A percentile compares a stretch with the other conserved stretches of the same genome.
These are phyloP conservation scores for Epichloe baconii DNA, from an alignment of 2,329 filamentous ascomycete species.

Conservation along the genomic window DNA sequence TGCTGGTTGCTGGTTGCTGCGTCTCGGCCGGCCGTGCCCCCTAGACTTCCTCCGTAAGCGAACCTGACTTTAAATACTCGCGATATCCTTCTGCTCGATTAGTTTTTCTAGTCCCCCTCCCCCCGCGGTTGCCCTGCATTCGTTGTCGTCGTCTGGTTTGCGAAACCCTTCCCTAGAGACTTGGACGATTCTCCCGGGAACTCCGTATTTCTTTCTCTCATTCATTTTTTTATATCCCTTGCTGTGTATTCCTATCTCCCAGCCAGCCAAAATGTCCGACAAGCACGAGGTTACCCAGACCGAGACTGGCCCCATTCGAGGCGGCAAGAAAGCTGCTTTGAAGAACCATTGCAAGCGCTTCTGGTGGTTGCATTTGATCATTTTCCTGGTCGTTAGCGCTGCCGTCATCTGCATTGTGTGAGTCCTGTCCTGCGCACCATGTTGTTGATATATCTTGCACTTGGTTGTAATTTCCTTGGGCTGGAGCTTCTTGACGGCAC, in stretches of 20 bases:
- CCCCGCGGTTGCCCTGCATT: background rate
- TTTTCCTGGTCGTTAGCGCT: slow-evolving; percentile 34
- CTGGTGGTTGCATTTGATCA: slow-evolving; percentile 49
- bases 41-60: background rate
- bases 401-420: slow-evolving; percentile 47
- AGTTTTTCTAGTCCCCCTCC: background rate
- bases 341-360: slow-evolving; percentile 38
- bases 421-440: slow-evolving; percentile 19
- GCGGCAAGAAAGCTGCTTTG: slow-evolving; percentile 25
- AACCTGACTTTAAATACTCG: slow-evolving; percentile 5
- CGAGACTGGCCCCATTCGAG: slow-evolving; percentile 18
- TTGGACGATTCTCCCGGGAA: background rate
- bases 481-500: background rate
- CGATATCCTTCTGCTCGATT: slow-evolving; percentile 4
- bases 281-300: slow-evolving; percentile 23
- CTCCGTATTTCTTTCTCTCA: background rate
- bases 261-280: slow-evolving; percentile 22
- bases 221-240: background rate
- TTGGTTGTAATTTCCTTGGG: background rate
- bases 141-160: slow-evolving; percentile 1
- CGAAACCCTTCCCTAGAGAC: background rate
- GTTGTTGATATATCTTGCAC: background rate
- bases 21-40: background rate
- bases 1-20: background rate
- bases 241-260: background rate